Percentiles rank a stretch among this genome's conserved stretches.
These are phyloP conservation scores for Paraphoma sp. DNA, from an alignment of 2,329 filamentous ascomycete species.

Conservation along the genomic window DNA sequence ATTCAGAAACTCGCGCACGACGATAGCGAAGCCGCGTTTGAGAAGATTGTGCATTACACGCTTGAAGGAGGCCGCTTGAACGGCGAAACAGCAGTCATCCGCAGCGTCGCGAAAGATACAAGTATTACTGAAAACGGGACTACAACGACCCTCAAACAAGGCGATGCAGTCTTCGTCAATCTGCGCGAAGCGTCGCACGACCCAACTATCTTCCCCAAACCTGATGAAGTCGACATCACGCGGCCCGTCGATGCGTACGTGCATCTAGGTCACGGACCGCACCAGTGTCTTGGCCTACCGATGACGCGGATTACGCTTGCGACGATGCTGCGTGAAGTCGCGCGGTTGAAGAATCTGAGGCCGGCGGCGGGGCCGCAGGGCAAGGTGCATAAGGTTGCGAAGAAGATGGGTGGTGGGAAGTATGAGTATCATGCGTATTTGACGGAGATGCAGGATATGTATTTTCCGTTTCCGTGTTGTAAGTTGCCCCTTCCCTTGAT, in stretches of 20 bases:
- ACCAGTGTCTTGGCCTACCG: slow-evolving; percentile 52
- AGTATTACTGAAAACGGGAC: slow-evolving; percentile 41
- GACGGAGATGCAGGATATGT: slow-evolving; percentile 57
- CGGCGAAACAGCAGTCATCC: slow-evolving; percentile 53
- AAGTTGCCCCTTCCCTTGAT: slow-evolving; percentile 37
- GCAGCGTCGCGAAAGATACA: slow-evolving; percentile 42
- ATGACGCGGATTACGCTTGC: slow-evolving; percentile 54
- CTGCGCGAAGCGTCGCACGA: slow-evolving; percentile 53
- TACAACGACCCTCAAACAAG: slow-evolving; percentile 41
- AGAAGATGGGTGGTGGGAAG: slow-evolving; percentile 32
- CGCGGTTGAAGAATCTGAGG: slow-evolving; percentile 47
- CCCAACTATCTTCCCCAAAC: slow-evolving; percentile 49
- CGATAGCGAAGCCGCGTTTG: slow-evolving; percentile 51
- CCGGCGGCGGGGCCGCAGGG: slow-evolving; percentile 50
- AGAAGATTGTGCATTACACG: slow-evolving; percentile 59
- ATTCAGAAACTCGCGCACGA: slow-evolving; percentile 56
- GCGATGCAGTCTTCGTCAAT: slow-evolving; percentile 52
- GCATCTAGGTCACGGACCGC: slow-evolving; percentile 52
- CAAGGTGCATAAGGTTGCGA: slow-evolving; percentile 52
- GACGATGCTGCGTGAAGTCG: slow-evolving; percentile 55
- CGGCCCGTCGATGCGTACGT: slow-evolving; percentile 53
- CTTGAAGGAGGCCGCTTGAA: slow-evolving; percentile 54
- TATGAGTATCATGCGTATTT: slow-evolving; percentile 53
- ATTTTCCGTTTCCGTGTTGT: slow-evolving; percentile 56
- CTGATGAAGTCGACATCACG: slow-evolving; percentile 47